Percentiles rank a stretch among this genome's conserved stretches.
phyloP scores from a whole-genome alignment of 345 rosid genomes.

The Odontarrhena argentea region DNA sequence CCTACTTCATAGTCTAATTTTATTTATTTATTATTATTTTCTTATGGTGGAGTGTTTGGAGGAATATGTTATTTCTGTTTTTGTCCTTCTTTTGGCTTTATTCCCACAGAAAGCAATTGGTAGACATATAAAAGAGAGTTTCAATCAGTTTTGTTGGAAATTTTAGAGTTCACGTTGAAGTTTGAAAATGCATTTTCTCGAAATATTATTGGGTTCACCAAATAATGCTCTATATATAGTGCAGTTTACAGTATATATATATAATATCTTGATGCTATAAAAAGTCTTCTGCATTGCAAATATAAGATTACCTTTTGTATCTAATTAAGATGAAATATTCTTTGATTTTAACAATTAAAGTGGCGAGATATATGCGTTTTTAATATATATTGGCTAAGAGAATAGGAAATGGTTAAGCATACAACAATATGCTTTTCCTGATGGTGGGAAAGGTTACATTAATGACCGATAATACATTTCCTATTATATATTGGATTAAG shows the following conservation, averaged over 20 bases:
- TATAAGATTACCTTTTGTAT: too few species aligned
- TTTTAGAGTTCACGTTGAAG: neutral
- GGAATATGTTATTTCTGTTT: conserved; percentile 13
- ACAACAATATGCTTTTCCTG: too few species aligned
- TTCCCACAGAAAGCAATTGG: conserved; percentile 9
- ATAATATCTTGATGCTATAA: too few species aligned
- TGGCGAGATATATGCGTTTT: too few species aligned
- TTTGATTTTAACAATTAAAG: too few species aligned
- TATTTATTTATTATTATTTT: conserved; percentile 2
- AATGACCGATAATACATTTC: too few species aligned
- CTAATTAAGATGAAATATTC: too few species aligned
- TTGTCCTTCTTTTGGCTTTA: conserved; percentile 13
- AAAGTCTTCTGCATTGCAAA: too few species aligned
- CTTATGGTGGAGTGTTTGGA: conserved; percentile 12
- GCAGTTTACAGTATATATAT: neutral
- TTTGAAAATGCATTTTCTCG: neutral
- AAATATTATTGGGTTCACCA: neutral
- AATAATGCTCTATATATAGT: neutral
- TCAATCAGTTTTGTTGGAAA: conserved; percentile 7
- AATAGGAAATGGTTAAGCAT: too few species aligned
- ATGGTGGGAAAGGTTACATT: too few species aligned
- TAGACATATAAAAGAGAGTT: neutral
- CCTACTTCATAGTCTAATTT: conserved; percentile 17
- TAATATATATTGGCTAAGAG: too few species aligned
- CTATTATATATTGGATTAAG: too few species aligned